Base-by-base conservation (phyloP, 805 yeast species). In the Nakazawaea pomicola region DNA sequence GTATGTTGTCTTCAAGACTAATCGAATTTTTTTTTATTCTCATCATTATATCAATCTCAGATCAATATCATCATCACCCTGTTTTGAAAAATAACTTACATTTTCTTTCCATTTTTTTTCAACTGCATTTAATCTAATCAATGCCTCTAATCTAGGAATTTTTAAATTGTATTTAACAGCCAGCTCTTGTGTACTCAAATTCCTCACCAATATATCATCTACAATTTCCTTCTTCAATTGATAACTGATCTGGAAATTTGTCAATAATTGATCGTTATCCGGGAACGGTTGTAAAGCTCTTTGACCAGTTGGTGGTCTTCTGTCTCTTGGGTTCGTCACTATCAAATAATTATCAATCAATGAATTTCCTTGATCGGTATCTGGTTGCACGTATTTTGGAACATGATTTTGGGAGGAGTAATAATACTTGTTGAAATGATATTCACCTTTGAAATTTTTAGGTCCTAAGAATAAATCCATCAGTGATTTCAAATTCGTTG, bases 111-210 rank as follows among this genome's bases (percentile, higher is more conserved):
- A 76, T 41, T 71, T 62, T 47, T 74, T 61, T 62, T 91, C 95
- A 39, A 90, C 71, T 23, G 67, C 67, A 46, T 74, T 68, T 48
- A 91, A 72, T 58, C 75, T 78, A 19, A 85, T 65, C 43, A 91
- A 71, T n/a, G 97, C 98, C 56, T 90, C 96, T 16, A 93, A 70
- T 59, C 98, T 77, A 40, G 89, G 85, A 46, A 89, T 76, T 56
- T 87, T 84, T 49, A 91, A 67, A 3, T 95, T 91, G 55, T 79
- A 81, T 54, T 76, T 76, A 48, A 81, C 76, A 9, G 96, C 90
- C 34, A 86, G 79, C 49, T 79, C 82, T 57, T 85, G 91, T 17
- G 80, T 63, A 32, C 83, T 71, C 36, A 72, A 53, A 33, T 77
- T 75, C 23, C 76, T 73, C 31, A 65, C 68, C 14, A 58, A 65